phyloP scores from a whole-genome alignment of 495 filamentous ascomycete species.

The Penicillium pancosmium region DNA sequence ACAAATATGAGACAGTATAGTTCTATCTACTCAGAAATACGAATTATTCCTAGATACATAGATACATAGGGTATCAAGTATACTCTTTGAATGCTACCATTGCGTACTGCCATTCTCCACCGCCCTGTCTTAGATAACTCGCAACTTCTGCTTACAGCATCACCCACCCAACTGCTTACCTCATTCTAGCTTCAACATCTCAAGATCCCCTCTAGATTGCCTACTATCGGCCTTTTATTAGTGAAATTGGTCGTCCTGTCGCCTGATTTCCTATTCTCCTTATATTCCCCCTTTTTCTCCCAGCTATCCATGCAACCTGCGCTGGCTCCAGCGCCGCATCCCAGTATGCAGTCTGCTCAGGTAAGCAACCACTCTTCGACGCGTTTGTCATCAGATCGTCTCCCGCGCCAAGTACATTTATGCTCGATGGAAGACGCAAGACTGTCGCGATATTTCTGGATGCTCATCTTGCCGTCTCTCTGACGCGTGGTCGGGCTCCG shows the following conservation, averaged over 20 bases:
- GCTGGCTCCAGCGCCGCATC: constrained; percentile 60
- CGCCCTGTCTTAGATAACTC: constrained; percentile 32
- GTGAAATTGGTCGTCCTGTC: constrained; percentile 5
- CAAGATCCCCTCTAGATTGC: neutral
- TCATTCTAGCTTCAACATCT: constrained; percentile 35
- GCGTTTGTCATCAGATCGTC: constrained; percentile 51
- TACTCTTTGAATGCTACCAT: no score
- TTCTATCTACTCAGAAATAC: no score
- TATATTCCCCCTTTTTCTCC: neutral
- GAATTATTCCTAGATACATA: no score
- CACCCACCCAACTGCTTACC: constrained; percentile 40
- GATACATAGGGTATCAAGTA: no score
- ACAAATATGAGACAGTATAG: no score
- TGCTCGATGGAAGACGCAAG: constrained; percentile 10
- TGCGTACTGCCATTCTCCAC: constrained; percentile 1
- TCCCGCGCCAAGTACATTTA: constrained; percentile 28
- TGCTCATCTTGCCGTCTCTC: constrained; percentile 4
- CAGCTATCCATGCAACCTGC: constrained; percentile 54
- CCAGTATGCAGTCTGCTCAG: constrained; percentile 59
- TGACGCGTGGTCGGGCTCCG: constrained; percentile 20
- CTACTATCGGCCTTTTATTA: neutral
- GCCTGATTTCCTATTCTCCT: constrained; percentile 12
- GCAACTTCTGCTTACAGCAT: constrained; percentile 32
- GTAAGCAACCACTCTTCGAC: constrained; percentile 49
- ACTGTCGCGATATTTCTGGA: constrained; percentile 2